These are phyloP conservation scores for Heliamphora exappendiculata DNA, from an alignment of 148 eudicot genomes.

Conservation along the genomic window DNA sequence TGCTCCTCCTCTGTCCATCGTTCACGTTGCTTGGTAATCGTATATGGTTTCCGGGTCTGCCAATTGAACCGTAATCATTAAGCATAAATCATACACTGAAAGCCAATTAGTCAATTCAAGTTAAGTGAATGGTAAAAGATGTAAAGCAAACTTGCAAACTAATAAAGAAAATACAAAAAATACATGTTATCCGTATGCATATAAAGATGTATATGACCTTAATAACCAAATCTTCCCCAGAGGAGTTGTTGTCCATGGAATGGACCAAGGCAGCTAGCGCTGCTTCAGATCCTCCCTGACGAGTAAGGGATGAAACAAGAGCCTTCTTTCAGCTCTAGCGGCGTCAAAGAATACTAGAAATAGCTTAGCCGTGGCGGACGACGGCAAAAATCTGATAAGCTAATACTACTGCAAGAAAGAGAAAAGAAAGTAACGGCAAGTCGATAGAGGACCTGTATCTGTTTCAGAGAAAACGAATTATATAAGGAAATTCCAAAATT, in stretches of 20 bases:
- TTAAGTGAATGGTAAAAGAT: background rate
- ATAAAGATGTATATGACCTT: constrained; percentile 38
- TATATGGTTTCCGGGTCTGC: constrained; percentile 92
- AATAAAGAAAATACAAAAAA: no score
- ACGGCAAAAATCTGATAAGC: constrained; percentile 19
- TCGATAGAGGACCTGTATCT: constrained; percentile 15
- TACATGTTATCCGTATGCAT: background rate
- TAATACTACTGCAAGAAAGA: constrained; percentile 48
- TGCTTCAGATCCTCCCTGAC: constrained; percentile 34
- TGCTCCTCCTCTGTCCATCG: constrained; percentile 99
- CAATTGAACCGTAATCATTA: background rate
- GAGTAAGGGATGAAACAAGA: constrained; percentile 24
- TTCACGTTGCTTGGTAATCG: constrained; percentile 96
- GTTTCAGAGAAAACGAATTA: background rate
- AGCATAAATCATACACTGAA: background rate
- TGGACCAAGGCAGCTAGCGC: constrained; percentile 24
- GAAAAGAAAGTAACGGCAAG: constrained; percentile 24
- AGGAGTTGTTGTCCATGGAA: constrained; percentile 74
- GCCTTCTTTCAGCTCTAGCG: constrained; percentile 30
- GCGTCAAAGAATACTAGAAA: constrained; percentile 18
- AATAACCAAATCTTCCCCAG: constrained; percentile 71
- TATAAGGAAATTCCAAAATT: background rate
- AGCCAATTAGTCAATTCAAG: background rate
- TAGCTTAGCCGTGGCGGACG: constrained; percentile 25
- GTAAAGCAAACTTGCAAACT: background rate